Base-by-base conservation (phyloP, 225 moss, liverwort and hornwort genomes). In the Takakia lepidozioides region DNA sequence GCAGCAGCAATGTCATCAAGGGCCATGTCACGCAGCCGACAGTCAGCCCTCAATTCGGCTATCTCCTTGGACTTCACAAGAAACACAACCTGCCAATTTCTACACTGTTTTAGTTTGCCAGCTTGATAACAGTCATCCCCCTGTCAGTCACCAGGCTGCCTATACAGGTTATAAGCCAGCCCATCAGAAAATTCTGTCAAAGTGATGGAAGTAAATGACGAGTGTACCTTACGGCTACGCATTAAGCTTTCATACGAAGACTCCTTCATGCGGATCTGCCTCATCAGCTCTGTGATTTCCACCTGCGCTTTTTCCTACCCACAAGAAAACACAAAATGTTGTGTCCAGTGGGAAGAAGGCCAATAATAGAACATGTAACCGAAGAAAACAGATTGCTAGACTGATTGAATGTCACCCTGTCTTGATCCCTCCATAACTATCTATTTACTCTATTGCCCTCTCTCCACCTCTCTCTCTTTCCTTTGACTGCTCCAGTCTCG, bases 1-100 rank as follows among this genome's bases (percentile, higher is more conserved):
- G 80, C 80, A 64, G 74, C 51, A 10, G 80, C 74, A 39, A 80
- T 80, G 43, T 64, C 80, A 71, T 80, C 80, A 20, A 80, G 58
- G 20, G 64, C 64, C 43, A 54, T 43, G 55, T 80, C 80, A 55
- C 80, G 80, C 51, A 49, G 66, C 38, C 49, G 67, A 43, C 80
- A 71, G 47, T 80, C 80, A 47, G 58, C 74, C 41, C 64, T 80
- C 25, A 80, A 50, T 40, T 80, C 80, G 49, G 80, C 57, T 35
- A 80, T 74, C 58, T 80, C 80, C 60, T 71, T 80, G 14, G 74
- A 67, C 57, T 80, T 80, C 0, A 64, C 74, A 51, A 67, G 51
- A 63, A 74, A 74, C 80, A 80, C 74, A 19, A 74, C 58, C 80
- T 80, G 67, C 38, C 60, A 40, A 7, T 6, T 6, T 6, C 11